phyloP scores from a whole-genome alignment of 2,329 filamentous ascomycete genomes.

The Microascus cirrosus region DNA sequence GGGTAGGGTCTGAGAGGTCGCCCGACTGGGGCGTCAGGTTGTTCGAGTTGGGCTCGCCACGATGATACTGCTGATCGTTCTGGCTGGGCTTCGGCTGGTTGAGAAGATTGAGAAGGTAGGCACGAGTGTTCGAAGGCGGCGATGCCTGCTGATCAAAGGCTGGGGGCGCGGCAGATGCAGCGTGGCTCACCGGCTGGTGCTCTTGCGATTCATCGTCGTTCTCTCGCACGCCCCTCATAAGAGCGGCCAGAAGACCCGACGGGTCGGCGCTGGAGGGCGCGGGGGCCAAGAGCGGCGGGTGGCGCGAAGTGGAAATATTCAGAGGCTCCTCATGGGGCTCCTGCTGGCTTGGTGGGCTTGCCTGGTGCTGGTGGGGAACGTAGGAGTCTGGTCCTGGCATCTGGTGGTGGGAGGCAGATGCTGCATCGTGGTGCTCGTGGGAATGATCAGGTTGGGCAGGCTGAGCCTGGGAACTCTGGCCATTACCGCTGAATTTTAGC shows the following conservation, averaged over 20 bases:
- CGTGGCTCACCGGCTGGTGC: conserved; percentile 7
- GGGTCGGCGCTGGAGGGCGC: conserved; percentile 45
- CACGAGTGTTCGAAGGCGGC: conserved; percentile 61
- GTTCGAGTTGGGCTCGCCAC: conserved; percentile 14
- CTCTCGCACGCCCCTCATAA: conserved; percentile 47
- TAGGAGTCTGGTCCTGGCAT: conserved; percentile 4
- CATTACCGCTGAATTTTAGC: conserved; percentile 44
- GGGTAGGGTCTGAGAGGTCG: conserved; percentile 4
- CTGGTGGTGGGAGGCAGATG: conserved; percentile 13
- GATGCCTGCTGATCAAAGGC: conserved; percentile 35
- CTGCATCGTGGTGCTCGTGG: conserved; percentile 10
- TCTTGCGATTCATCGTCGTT: conserved; percentile 20
- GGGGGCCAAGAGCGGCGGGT: conserved; percentile 38
- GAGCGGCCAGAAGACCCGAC: conserved; percentile 44
- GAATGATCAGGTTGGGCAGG: conserved; percentile 17
- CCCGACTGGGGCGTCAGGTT: conserved; percentile 33
- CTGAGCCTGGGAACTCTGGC: conserved; percentile 8
- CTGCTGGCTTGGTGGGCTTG: conserved; percentile 7
- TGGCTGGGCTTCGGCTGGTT: conserved; percentile 64
- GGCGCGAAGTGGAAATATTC: conserved; percentile 15
- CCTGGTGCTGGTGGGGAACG: conserved; percentile 11
- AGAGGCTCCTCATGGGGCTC: conserved; percentile 12
- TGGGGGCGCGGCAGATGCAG: conserved; percentile 8
- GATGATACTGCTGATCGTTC: conserved; percentile 29
- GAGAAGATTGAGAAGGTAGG: conserved; percentile 76